phyloP scores from a whole-genome alignment of 2,329 filamentous ascomycete genomes.

The Colletotrichum sp. region DNA sequence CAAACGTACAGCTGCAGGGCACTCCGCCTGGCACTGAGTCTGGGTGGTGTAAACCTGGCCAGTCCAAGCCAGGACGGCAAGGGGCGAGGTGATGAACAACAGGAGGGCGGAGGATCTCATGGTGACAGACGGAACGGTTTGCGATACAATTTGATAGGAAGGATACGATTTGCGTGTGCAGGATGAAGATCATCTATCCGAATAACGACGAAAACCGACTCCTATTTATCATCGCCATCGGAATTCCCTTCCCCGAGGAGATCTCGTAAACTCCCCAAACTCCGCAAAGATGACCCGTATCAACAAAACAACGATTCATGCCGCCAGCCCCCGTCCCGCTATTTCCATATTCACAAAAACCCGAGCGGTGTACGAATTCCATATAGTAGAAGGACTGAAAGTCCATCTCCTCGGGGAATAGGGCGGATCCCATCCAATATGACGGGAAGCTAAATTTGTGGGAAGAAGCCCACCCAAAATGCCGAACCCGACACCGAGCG shows the following conservation, averaged over 20 bases:
- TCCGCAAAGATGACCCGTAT: neutral
- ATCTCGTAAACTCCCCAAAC: neutral
- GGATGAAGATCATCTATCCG: accelerated
- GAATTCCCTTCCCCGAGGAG: neutral
- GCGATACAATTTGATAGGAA: neutral
- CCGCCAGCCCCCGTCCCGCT: neutral
- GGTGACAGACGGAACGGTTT: accelerated
- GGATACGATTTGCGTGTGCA: neutral
- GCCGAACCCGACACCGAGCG: neutral
- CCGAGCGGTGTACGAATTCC: neutral
- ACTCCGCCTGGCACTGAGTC: neutral
- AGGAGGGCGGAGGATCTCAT: neutral
- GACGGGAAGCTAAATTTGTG: neutral
- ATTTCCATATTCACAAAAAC: neutral
- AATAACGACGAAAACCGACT: accelerated
- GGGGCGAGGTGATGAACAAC: neutral
- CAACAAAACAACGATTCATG: neutral
- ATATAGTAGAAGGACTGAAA: neutral
- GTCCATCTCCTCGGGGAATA: neutral
- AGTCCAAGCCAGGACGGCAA: neutral
- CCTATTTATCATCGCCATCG: neutral
- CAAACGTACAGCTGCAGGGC: neutral
- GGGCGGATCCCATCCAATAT: neutral
- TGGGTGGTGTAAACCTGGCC: neutral
- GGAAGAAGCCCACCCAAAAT: neutral